These are phyloP conservation scores for Oryza meridionalis DNA, from an alignment of 176 grass and related monocot species.

Conservation along the genomic window DNA sequence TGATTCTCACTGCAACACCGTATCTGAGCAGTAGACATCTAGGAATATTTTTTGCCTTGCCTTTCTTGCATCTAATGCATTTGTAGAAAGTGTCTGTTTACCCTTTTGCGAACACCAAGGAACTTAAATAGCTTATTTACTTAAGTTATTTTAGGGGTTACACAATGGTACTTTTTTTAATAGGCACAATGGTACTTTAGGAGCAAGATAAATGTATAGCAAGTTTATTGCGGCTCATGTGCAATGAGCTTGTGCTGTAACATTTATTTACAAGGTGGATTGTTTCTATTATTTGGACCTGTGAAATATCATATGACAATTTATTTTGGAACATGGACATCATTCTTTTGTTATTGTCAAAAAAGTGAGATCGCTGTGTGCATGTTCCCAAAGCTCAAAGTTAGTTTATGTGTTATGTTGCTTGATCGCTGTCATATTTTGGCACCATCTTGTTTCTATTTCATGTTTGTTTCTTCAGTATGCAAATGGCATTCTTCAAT, in stretches of 20 bases:
- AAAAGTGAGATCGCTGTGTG: neutral
- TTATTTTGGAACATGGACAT: slow-evolving; percentile 5
- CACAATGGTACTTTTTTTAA: neutral
- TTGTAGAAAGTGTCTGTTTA: neutral
- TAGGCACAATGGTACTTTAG: no score
- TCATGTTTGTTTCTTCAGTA: neutral
- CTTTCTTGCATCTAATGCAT: neutral
- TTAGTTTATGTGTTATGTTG: neutral
- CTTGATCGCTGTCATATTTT: slow-evolving; percentile 9
- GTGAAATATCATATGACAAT: neutral
- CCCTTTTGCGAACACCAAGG: slow-evolving; percentile 11
- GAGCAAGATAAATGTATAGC: neutral
- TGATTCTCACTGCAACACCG: neutral
- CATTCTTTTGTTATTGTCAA: neutral
- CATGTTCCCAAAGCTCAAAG: neutral
- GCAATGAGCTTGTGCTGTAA: slow-evolving; percentile 7
- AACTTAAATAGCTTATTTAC: neutral
- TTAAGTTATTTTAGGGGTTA: slow-evolving; percentile 14
- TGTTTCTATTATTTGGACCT: neutral
- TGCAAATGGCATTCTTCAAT: neutral
- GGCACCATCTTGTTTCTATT: neutral
- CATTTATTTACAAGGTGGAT: neutral
- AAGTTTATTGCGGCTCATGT: neutral
- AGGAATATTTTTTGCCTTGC: neutral
- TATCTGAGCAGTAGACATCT: slow-evolving; percentile 12